Conservation (phyloP, 75 land plant species). For the Pinus albicaulis region DNA sequence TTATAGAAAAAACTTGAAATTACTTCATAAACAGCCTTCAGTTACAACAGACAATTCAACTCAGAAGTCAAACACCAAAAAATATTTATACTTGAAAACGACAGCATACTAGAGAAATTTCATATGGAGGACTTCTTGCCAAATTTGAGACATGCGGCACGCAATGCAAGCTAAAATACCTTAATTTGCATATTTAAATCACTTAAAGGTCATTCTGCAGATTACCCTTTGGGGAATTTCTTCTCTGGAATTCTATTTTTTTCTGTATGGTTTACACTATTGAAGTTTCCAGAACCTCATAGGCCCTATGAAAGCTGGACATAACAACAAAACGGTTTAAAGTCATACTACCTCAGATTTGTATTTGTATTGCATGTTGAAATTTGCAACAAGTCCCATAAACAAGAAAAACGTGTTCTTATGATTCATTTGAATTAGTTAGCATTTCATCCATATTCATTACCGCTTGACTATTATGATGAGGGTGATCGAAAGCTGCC, state of each 20-base stretch:
- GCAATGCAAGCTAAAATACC: too few species aligned
- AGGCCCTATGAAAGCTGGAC: background rate
- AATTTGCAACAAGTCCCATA: background rate
- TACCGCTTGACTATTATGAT: background rate
- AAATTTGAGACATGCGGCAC: too few species aligned
- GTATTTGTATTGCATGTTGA: background rate
- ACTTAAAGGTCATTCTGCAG: background rate
- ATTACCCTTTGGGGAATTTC: background rate
- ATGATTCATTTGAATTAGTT: background rate
- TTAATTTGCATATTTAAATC: background rate
- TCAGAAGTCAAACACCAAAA: too few species aligned
- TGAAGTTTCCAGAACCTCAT: background rate
- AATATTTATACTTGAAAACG: too few species aligned
- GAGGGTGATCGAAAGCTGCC: too few species aligned
- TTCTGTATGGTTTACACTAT: background rate
- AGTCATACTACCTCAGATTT: background rate
- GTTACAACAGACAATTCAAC: too few species aligned
- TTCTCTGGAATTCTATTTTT: background rate
- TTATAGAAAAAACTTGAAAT: too few species aligned
- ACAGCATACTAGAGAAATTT: too few species aligned
- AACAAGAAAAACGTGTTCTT: background rate
- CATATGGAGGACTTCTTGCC: too few species aligned
- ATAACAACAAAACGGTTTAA: background rate
- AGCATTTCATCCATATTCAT: background rate
- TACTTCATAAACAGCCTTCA: too few species aligned